Evolutionary conservation across 345 rosid genomes (phyloP).

Genomic region (Eucalyptus fibrosa): DNA sequence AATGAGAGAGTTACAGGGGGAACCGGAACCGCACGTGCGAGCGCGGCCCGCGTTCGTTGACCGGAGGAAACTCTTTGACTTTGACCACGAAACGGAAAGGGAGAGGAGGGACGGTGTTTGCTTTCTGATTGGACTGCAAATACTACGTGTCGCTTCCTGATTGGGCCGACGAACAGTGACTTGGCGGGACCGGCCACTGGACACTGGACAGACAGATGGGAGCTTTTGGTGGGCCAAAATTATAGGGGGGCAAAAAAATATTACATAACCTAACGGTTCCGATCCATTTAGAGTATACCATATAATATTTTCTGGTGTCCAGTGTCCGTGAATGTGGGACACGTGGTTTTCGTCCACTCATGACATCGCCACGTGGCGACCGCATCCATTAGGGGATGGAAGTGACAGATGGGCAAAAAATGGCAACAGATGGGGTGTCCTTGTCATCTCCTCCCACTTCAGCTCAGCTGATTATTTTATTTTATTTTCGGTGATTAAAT

Average conservation of each 20-base stretch:
- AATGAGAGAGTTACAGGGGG: not conserved
- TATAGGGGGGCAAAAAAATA: too few relatives aligned
- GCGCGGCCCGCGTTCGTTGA: not conserved
- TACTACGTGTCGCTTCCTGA: too few relatives aligned
- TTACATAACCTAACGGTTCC: too few relatives aligned
- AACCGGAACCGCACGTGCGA: not conserved
- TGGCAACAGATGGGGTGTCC: not conserved
- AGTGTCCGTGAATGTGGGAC: not conserved
- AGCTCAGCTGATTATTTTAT: not conserved
- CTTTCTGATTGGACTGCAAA: not conserved
- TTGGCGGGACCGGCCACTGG: too few relatives aligned
- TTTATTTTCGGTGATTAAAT: too few relatives aligned
- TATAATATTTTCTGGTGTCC: too few relatives aligned
- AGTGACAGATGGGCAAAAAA: not conserved
- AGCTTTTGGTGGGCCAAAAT: too few relatives aligned
- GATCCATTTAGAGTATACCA: too few relatives aligned
- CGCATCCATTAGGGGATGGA: not conserved
- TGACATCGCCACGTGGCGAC: not conserved
- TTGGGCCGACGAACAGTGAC: too few relatives aligned
- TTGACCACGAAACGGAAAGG: not conserved
- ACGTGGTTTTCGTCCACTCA: not conserved
- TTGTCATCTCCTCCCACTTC: not conserved
- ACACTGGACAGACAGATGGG: too few relatives aligned
- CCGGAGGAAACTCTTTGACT: not conserved
- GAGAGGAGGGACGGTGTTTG: not conserved